Base-by-base conservation (phyloP, 805 yeast species). In the Wickerhamomyces mucosus region DNA sequence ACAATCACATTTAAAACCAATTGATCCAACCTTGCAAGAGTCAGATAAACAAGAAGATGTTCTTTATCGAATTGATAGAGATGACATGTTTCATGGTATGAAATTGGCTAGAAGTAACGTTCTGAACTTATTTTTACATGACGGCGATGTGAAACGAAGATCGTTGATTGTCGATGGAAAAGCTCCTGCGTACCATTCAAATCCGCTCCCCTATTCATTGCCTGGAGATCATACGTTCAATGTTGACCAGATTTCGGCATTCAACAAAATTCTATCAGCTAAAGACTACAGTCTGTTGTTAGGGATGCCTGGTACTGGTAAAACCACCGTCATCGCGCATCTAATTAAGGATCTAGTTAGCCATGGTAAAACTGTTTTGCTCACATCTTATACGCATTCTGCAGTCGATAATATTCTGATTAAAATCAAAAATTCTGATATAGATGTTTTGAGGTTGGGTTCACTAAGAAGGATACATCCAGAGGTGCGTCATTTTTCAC, bases 241-340 rank as follows among this genome's bases (percentile, higher is more conserved):
- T 46, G 46, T 51, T 0, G 95, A 85, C 46, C 98, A 92, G 49
- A 37, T 60, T 5, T 43, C 34, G 3, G 97, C 96, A 0, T 64
- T 92, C 23, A 67, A 73, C 12, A 70, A 65, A 37, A 83, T 77
- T 0, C 50, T 85, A 29, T 53, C 65, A 12, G 68, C 92, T 0
- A 51, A 75, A 32, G 95, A 88, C 50, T 92, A 83, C 49, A 65
- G 88, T 4, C 61, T 92, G 44, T 70, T 92, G 14, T 58, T 89
- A 37, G 98, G 98, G 0, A 92, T 92, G 98, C 98, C 98, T 0
- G 98, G 98, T 4, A 92, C 97, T 0, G 98, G 96, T 8, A 85
- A 85, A 48, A 85, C 96, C 2, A 85, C 97, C 0, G 81, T 88
- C 1, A 86, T 92, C 33, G 80, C 94, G 0, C 75, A 78, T 28